Evolutionary conservation across 208 protist species (phyloP).

Genomic region (Phytomonas sp.): DNA sequence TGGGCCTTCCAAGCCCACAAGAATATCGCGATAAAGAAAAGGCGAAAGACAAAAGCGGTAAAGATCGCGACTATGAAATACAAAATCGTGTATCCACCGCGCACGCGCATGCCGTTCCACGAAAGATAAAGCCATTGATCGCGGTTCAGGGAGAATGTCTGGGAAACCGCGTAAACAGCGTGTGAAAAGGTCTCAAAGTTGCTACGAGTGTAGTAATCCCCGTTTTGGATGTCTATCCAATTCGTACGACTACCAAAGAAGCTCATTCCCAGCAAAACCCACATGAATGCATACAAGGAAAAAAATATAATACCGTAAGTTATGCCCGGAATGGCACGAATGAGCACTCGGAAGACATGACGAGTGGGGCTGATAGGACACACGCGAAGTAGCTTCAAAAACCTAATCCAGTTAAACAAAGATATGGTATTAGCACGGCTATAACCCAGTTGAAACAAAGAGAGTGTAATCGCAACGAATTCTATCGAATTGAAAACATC

Average conservation of each 20-base stretch:
- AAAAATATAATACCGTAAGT: slow-evolving; percentile 83
- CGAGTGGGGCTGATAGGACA: slow-evolving; percentile 49
- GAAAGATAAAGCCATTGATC: slow-evolving; percentile 84
- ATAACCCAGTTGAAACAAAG: slow-evolving; percentile 88
- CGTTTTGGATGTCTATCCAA: slow-evolving; percentile 31
- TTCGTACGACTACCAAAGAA: slow-evolving; percentile 82
- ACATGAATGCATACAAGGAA: slow-evolving; percentile 89
- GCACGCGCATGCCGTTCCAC: slow-evolving; percentile 76
- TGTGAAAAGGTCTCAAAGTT: slow-evolving; percentile 79
- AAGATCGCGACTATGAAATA: slow-evolving; percentile 79
- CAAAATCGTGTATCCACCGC: slow-evolving; percentile 73
- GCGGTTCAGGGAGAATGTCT: slow-evolving; percentile 79
- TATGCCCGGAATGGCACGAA: slow-evolving; percentile 71
- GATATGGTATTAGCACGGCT: slow-evolving; percentile 66
- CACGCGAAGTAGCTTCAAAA: slow-evolving; percentile 66
- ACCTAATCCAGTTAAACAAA: slow-evolving; percentile 86
- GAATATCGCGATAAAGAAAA: slow-evolving; percentile 83
- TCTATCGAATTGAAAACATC: slow-evolving; percentile 77
- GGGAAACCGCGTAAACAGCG: slow-evolving; percentile 71
- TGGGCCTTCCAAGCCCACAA: slow-evolving; percentile 73
- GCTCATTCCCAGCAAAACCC: slow-evolving; percentile 86
- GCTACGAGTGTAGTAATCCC: slow-evolving; percentile 41
- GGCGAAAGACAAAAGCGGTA: slow-evolving; percentile 75
- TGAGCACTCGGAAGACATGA: slow-evolving; percentile 68
- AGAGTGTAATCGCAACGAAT: slow-evolving; percentile 59